Evolutionary conservation across 768 basidiomycete species (phyloP), one percentile per base, ranked within the genome.

Genomic region (Ramaria rubella): DNA sequence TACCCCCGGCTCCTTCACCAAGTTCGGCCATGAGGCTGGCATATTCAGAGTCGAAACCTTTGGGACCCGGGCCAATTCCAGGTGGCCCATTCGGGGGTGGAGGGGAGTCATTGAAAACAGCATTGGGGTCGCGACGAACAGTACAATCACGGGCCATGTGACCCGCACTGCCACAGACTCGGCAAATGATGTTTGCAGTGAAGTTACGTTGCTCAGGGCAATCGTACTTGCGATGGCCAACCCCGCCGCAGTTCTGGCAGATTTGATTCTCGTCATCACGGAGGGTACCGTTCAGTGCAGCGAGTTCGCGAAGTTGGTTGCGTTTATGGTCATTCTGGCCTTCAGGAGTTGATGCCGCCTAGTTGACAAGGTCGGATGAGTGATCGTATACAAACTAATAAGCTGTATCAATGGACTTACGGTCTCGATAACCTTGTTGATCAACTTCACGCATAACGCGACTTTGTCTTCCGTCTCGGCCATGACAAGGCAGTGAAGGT

Each of bases 251-350:
- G 67, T 95, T 95, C 75, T 98, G 94, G 75, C 96, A 99, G 60
- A 97, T 85, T 73, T 99, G 96, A 68, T 98, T 98, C 76, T 99
- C 96, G 69, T 99, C 96, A 67, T 99, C 96, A 64, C 96, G 94
- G 55, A 99, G 85, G 44, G 96, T 99, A 73, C 96, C 96, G 68
- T 99, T 99, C 56, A 99, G 75, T 19, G 94, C 94, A 17, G 96
- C 96, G 45, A 99, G 81, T 69, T 99, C 96, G 64, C 96, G 90
- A 44, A 99, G 84, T 73, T 99, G 96, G 67, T 95, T 97, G 52
- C 95, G 89, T 71, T 99, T 99, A 77, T 99, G 96, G 65, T 96
- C 95, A 69, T 99, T 99, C 73, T 99, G 94, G 29, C 94, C 96
- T 76, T 99, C 96, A 5, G 96, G 96, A 6, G 94, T 96, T 14